Base-by-base conservation (phyloP, 306 rosid genomes). In the Astragalus membranaceus region DNA sequence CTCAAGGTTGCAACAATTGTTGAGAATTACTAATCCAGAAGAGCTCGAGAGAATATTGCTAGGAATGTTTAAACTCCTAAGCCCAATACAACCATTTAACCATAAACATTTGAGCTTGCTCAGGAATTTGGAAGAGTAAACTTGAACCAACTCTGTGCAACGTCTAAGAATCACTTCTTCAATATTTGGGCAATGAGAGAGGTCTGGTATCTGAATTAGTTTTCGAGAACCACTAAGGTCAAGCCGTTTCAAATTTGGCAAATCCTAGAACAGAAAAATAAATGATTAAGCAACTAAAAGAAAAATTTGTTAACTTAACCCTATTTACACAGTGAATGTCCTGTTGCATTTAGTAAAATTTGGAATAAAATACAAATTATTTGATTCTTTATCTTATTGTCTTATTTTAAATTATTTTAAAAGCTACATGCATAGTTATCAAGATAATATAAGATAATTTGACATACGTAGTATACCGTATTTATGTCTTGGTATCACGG, bases 91-190 rank as follows among this genome's bases (percentile, higher is more conserved):
- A 10, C 47, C 13, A 20, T 54, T 29, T 44, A 70, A 53, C 51
- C 53, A 44, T 36, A 77, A 63, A 43, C 61, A 70, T 12, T 36
- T 77, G 15, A 77, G 81, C 62, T 63, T 54, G 54, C 17, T 39
- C 37, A 77, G 81, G 11, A 63, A 52, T 15, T 16, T 11, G 0
- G 77, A 63, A 46, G 81, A 78, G 60, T 46, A 26, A 54, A 78
- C 77, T 54, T 6, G 11, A 55, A 2, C 8, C 77, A 78, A 44
- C 0, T 10, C n/a, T 14, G 0, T 4, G 56, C 81, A 77, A 4
- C 20, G 4, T 17, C 62, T 62, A 0, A 77, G 77, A 70, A 70
- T 30, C 11, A 77, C 57, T 63, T 77, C 77, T 70, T 77, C 72
- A 77, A 77, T 70, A 23, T 62, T 63, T 53, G 73, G 77, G 17